Evolutionary conservation across 2,329 filamentous ascomycete genomes (phyloP).

Genomic region (Fusarium illudens): DNA sequence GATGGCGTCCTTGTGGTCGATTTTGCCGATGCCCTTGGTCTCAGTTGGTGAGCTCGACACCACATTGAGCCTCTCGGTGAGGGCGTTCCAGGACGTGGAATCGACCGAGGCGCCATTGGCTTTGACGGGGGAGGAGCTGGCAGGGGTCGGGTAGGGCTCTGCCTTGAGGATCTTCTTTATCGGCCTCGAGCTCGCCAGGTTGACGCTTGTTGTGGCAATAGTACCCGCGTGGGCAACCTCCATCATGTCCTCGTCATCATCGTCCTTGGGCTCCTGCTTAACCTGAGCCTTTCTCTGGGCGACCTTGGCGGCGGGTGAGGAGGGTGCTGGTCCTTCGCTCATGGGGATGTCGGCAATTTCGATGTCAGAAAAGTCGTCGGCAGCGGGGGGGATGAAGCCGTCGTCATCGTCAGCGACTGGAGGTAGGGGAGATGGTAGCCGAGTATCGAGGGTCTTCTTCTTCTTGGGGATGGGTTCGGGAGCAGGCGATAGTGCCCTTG

Average conservation of each 20-base stretch:
- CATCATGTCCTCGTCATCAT: slow-evolving; percentile 84
- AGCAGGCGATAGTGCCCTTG: slow-evolving; percentile 81
- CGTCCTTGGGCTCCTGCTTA: slow-evolving; percentile 63
- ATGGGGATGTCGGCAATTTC: slow-evolving; percentile 67
- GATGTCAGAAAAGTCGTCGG: slow-evolving; percentile 66
- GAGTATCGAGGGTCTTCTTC: slow-evolving; percentile 61
- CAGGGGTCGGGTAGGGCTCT: slow-evolving; percentile 72
- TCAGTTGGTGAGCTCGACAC: slow-evolving; percentile 76
- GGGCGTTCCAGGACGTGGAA: slow-evolving; percentile 85
- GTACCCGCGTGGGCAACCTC: slow-evolving; percentile 82
- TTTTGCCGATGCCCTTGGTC: slow-evolving; percentile 75
- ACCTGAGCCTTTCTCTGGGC: slow-evolving; percentile 73
- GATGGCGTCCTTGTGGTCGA: slow-evolving; percentile 84
- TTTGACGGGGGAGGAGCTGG: slow-evolving; percentile 78
- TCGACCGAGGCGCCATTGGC: slow-evolving; percentile 70
- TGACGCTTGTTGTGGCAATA: slow-evolving; percentile 76
- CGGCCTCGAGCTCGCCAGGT: slow-evolving; percentile 79
- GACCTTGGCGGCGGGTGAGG: slow-evolving; percentile 84
- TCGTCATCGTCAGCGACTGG: slow-evolving; percentile 63
- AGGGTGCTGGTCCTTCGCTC: slow-evolving; percentile 80
- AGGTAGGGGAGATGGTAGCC: slow-evolving; percentile 56
- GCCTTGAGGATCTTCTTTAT: slow-evolving; percentile 78
- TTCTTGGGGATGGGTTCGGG: slow-evolving; percentile 65
- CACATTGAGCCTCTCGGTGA: slow-evolving; percentile 87
- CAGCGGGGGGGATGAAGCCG: slow-evolving; percentile 57